Evolutionary conservation across 345 rosid genomes (phyloP), one percentile per base, ranked within the genome.

Genomic region (Aegle marmelos): DNA sequence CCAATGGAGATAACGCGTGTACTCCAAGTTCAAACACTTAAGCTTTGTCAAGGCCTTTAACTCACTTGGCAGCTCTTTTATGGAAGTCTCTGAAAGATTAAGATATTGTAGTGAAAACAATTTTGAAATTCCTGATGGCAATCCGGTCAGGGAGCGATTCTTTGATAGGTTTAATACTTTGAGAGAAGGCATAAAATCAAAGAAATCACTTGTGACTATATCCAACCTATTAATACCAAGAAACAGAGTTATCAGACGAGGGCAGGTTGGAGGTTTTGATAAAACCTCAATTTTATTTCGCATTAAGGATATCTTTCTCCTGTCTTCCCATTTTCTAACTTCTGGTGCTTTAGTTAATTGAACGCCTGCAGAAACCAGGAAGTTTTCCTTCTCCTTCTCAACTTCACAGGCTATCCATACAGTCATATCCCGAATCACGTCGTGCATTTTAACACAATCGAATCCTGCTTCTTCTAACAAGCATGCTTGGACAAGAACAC

Each of bases 371-470:
- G 17, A 19, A 22, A 71, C 81, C 33, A 62, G 17, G 50, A 22
- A 53, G 9, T 34, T 5, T 60, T 78, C 57, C 3, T 19, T 9
- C n/a, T 78, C 34, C 34, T 34, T 34, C 7, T 34, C 37, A 34
- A 34, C 1, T 5, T 34, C 37, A 34, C 37, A 34, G 0, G 76
- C 77, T 27, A 84, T 6, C 83, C 83, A 77, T n/a, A 85, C 27
- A 5, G 67, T 76, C 73, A 77, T 75, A 4, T 82, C 85, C 0
- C 83, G 75, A 54, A 85, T 27, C 33, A 85, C 24, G 22, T 82
- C 83, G 50, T 81, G 87, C 79, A 84, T 76, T 65, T 79, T 79
- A 7, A 81, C 62, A 87, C 28, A 6, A 7, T 28, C 21, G 7
- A 9, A 16, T 8, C 3, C 7, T 4, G 0, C 37, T 48, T 71